Evolutionary conservation across 441 rosid species (phyloP), one percentile per base, ranked within the genome.

Genomic region (Aquilaria agallochum): DNA sequence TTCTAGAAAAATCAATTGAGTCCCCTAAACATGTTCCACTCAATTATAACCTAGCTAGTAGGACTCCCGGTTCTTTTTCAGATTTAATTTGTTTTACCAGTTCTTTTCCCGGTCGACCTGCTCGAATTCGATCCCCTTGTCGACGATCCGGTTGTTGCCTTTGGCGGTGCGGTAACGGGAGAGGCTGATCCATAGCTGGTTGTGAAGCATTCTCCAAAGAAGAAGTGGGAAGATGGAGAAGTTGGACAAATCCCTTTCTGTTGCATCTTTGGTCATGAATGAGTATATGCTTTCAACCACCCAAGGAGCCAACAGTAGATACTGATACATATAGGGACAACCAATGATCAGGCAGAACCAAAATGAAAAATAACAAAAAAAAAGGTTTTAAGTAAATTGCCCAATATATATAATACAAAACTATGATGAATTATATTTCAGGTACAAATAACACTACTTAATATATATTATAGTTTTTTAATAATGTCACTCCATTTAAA

Each of bases 91-190:
- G 20, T 47, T 59, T 60, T 32, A 85, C 98, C 97, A 87, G 15
- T 80, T 73, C 33, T 81, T 80, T 74, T 92, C 98, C 53, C 97
- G 58, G 68, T 92, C 96, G 10, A 92, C 86, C 72, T 90, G 97
- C 0, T 86, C 92, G 53, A 92, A 92, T 55, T 92, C 96, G 31
- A 92, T 83, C 56, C 77, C 81, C 72, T 74, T 90, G 72, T 90
- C 90, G 7, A 92, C 65, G 48, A 92, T 87, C 73, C 91, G 65
- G 34, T 71, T 84, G 36, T 64, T 74, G 44, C 98, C 96, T 59
- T 80, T 83, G 10, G 94, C 97, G 2, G 90, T 88, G 12, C 69
- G 71, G 49, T 88, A 80, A 11, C 98, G 89, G 5, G 96, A 82
- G 0, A 86, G 53, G 60, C 90, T 80, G 42, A 93, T 86, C 97